Conservation (phyloP, 1,139 yeast genomes). For the Saccharomyces hybrid region DNA sequence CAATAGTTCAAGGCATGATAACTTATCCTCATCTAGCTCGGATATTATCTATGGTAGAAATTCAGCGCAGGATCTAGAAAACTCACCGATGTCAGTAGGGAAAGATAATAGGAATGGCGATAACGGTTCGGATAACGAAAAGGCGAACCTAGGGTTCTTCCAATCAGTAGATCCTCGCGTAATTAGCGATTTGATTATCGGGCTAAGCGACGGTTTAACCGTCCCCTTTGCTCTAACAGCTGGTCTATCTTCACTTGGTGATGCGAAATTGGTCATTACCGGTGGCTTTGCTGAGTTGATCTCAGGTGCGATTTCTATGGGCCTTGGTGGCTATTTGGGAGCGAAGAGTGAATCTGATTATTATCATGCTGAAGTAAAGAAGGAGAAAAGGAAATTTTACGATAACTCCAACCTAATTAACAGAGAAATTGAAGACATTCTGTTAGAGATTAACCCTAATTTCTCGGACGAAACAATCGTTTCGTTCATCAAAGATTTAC, state of each 20-base stretch:
- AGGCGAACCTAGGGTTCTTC: constrained; percentile 6
- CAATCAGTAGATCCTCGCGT: constrained; percentile 51
- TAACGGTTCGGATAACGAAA: constrained; percentile 9
- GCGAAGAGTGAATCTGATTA: constrained; percentile 75
- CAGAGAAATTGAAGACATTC: constrained; percentile 66
- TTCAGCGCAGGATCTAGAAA: constrained; percentile 5
- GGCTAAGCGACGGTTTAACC: constrained; percentile 72
- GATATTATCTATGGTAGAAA: constrained; percentile 9
- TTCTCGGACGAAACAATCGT: constrained; percentile 61
- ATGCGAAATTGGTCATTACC: constrained; percentile 65
- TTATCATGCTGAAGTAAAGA: constrained; percentile 60
- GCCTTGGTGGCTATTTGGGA: constrained; percentile 74
- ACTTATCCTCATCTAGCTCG: constrained; percentile 8
- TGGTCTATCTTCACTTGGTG: constrained; percentile 71
- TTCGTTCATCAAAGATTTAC: constrained; percentile 61
- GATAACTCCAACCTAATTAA: constrained; percentile 48
- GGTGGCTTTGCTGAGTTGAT: constrained; percentile 84
- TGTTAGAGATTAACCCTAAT: constrained; percentile 48
- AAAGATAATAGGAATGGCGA: neutral
- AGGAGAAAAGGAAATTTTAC: constrained; percentile 62
- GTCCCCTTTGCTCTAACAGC: constrained; percentile 84
- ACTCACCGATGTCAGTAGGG: neutral
- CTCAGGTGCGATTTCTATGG: constrained; percentile 81
- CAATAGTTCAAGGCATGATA: constrained; percentile 5
- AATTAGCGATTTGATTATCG: constrained; percentile 74